Evolutionary conservation across 2,329 filamentous ascomycete species (phyloP), one percentile per base, ranked within the genome.

Genomic region (Neurospora sp.): DNA sequence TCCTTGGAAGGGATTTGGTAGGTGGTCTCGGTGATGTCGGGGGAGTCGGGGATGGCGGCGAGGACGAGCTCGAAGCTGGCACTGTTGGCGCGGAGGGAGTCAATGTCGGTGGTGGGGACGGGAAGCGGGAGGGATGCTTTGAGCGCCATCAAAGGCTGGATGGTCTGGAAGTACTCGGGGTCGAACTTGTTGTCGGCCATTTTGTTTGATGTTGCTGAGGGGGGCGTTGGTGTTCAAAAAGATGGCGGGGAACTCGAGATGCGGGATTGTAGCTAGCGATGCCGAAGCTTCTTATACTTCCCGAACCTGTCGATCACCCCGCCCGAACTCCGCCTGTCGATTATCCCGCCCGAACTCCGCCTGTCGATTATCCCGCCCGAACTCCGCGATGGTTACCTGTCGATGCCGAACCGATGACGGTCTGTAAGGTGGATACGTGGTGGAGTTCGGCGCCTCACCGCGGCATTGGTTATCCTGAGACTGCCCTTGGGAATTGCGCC

Each of bases 131-230:
- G 36, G 15, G 9, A 23, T n/a, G 42, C 66, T 33, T 62, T 66
- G 46, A 58, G 38, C 2, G 66, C 66, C 0, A 70, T 28, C 17
- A 70, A 4, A 17, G 72, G 68, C 70, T 42, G 69, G 8, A 73
- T 42, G 66, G 70, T 68, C 52, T 67, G 33, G 23, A 46, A 43
- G 67, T 72, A 73, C 38, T 75, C 72, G 68, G 72, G 72, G 38
- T 72, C 72, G 38, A 69, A 69, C 6, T 28, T 38, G 66, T 72
- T 69, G 68, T 23, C 38, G 28, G 69, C 38, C 67, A 67, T 70
- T 33, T 42, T 67, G 40, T 8, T 10, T 38, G 3, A 52, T 28
- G 66, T 67, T n/a, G 39, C 13, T 67, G 66, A 33, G 4, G 13
- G 28, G 19, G 7, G 23, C 7, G 4, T 17, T 62, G 52, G 52